Base-by-base conservation (phyloP, 495 filamentous ascomycete genomes). In the Aspergillus bridgeri region DNA sequence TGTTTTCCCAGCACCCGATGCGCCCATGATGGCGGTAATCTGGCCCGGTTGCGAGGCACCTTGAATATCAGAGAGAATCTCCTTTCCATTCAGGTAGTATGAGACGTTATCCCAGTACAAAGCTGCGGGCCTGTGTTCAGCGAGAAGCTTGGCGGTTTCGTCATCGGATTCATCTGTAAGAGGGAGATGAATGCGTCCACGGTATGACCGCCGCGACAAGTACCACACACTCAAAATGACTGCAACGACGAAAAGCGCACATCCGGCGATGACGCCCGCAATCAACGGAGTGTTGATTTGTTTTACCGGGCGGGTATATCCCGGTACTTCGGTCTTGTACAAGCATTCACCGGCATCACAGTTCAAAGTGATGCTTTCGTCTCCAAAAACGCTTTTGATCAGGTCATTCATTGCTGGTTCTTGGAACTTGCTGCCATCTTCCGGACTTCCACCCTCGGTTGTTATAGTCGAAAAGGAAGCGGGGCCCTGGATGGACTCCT, bases 201-300 rank as follows among this genome's bases (percentile, higher is more conserved):
- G 85, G 60, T 77, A 78, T 2, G 72, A 75, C 53, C 91, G 83
- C 60, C 90, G 81, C 1, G 91, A 89, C n/a, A 96, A 72, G 65
- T 92, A 96, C 92, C 93, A 98, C 20, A 96, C 82, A 6, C 83
- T 63, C 25, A 98, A 71, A 52, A 97, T 89, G 43, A 90, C 85
- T 6, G 83, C 86, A 21, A 97, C 91, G 6, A 98, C 79, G 65
- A 98, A 97, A 0, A 98, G 76, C 3, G 87, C 85, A 70, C 83
- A 89, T 22, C 86, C 91, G 8, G 92, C 92, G 67, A 98, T 98
- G 51, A 95, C 90, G 33, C 90, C 87, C 19, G 94, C 94, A 64
- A 98, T 98, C 47, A 98, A 78, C 11, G 95, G 94, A 0, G 92
- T 98, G 69, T 98, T 98, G 76, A 98, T 98, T 65, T 88, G 86